These are phyloP conservation scores for Nakataea oryzae DNA, from an alignment of 2,329 filamentous ascomycete genomes.

Conservation along the genomic window DNA sequence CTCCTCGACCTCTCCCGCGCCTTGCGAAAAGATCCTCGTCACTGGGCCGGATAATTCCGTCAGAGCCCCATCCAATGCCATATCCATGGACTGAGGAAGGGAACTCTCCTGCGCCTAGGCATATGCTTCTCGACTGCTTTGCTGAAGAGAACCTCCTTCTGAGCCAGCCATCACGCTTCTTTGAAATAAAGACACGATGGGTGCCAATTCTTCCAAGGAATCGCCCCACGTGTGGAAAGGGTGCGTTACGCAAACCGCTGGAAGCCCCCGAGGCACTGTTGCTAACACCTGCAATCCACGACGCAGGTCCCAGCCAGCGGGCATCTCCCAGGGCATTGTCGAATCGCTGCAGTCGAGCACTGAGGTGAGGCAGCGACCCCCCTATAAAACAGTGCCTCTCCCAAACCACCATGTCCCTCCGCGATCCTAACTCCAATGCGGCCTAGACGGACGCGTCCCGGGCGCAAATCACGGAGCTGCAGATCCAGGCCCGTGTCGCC, in stretches of 20 bases:
- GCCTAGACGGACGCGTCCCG: conserved; percentile 78
- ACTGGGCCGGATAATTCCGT: background rate
- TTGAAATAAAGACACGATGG: conserved; percentile 27
- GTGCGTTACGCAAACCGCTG: conserved; percentile 26
- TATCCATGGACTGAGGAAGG: background rate
- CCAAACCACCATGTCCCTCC: background rate
- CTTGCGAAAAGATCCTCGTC: background rate
- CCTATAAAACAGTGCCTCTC: conserved; percentile 1
- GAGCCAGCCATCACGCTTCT: background rate
- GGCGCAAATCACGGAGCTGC: conserved; percentile 71
- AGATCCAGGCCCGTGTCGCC: conserved; percentile 79
- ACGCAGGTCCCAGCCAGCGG: conserved; percentile 33
- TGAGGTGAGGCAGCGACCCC: conserved; percentile 51
- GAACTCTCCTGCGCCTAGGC: background rate
- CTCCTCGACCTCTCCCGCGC: background rate
- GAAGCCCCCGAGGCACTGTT: background rate
- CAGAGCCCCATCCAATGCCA: background rate
- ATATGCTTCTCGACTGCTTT: background rate
- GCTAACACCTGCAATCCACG: conserved; percentile 7
- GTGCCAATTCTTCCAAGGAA: conserved; percentile 46
- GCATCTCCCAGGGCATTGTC: conserved; percentile 70
- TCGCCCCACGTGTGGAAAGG: conserved; percentile 41
- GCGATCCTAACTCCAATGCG: background rate
- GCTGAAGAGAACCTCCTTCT: background rate
- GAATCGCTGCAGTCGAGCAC: conserved; percentile 74